phyloP scores from a whole-genome alignment of 78 protist genomes.

The Dictyostelium citrinum region DNA sequence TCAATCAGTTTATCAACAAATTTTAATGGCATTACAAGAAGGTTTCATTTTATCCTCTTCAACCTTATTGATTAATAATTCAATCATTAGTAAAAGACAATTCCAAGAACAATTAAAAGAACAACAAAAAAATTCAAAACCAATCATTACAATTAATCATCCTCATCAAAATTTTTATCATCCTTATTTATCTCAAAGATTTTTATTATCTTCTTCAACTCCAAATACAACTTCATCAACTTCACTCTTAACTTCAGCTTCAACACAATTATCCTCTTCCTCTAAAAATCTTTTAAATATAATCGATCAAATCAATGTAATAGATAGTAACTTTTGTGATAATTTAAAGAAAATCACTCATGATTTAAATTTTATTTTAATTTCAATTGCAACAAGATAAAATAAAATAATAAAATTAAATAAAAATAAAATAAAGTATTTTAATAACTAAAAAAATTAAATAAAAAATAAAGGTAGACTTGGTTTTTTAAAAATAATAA shows the following conservation, averaged over 20 bases:
- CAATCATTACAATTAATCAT: not conserved
- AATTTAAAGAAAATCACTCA: constrained; percentile 1
- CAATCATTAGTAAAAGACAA: not conserved
- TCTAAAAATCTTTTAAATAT: not conserved
- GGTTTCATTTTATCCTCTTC: not conserved
- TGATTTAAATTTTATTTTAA: constrained; percentile 13
- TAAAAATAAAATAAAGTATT: not conserved
- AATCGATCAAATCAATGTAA: not conserved
- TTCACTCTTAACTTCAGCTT: not conserved
- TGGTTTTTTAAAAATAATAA: not conserved
- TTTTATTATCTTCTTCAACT: not conserved
- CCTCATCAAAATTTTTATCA: not conserved
- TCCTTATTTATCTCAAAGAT: not conserved
- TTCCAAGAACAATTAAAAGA: not conserved
- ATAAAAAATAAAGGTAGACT: not conserved
- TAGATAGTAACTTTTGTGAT: not conserved
- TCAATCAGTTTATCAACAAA: constrained; percentile 13
- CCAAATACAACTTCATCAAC: not conserved
- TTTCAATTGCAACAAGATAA: constrained; percentile 22
- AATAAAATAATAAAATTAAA: not conserved
- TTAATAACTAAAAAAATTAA: too few species aligned
- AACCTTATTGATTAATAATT: not conserved
- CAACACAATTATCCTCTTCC: not conserved
- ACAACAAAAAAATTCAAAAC: not conserved
- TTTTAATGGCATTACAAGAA: not conserved